Evolutionary conservation across 257 asterid genomes (phyloP).

Genomic region (Agastache rugosa): DNA sequence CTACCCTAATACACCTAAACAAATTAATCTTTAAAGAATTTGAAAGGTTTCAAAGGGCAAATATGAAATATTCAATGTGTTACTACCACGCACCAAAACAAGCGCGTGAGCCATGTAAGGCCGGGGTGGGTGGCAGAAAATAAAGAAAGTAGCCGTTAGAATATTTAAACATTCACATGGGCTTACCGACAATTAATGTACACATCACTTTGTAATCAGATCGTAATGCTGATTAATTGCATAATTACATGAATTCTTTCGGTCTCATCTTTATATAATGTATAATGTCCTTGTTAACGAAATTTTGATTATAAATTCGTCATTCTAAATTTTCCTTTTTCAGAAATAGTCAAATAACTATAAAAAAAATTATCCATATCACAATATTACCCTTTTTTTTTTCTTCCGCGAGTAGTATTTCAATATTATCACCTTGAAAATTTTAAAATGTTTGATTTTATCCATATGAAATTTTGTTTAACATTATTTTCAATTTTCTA

Average conservation of each 20-base stretch:
- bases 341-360: not conserved
- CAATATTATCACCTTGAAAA: too few species aligned
- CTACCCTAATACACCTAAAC: too few species aligned
- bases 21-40: too few species aligned
- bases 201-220: conserved; percentile 9
- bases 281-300: not conserved
- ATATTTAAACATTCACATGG: conserved; percentile 28
- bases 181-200: conserved; percentile 20
- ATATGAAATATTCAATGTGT: not conserved
- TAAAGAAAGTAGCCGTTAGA: conserved; percentile 45
- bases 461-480: not conserved
- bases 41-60: not conserved
- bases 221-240: not conserved
- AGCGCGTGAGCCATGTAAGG: conserved; percentile 27
- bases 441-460: not conserved
- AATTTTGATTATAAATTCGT: not conserved
- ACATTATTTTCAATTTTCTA: not conserved
- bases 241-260: not conserved
- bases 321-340: not conserved
- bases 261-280: not conserved
- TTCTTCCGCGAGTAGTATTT: too few species aligned
- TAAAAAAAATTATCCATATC: too few species aligned
- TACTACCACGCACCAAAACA: not conserved
- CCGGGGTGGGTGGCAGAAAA: not conserved
- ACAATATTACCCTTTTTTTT: not conserved